Evolutionary conservation across 208 protist genomes (phyloP).

Genomic region (Leishmania braziliensis): DNA sequence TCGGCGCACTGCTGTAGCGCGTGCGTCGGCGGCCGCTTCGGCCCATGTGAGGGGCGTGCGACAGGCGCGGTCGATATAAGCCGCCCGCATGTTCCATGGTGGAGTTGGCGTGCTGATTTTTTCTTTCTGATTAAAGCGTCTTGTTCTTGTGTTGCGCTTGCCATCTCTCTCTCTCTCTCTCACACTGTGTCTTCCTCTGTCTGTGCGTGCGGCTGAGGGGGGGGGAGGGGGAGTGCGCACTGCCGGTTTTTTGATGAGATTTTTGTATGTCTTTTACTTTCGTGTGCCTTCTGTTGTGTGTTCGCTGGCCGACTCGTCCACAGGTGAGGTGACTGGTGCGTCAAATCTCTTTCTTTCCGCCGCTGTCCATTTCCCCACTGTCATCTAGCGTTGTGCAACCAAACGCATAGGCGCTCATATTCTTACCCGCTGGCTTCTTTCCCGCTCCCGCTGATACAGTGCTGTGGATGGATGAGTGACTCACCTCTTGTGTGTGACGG

Average conservation of each 20-base stretch:
- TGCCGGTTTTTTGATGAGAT: neutral
- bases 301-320: neutral
- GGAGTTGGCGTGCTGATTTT: neutral
- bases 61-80: neutral
- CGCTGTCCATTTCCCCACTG: too few relatives aligned
- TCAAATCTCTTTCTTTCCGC: too few relatives aligned
- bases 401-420: too few relatives aligned
- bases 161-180: neutral
- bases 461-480: too few relatives aligned
- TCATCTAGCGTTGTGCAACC: too few relatives aligned
- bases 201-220: neutral
- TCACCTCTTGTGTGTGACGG: too few relatives aligned
- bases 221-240: neutral
- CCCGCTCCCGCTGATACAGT: too few relatives aligned
- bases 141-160: neutral
- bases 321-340: too few relatives aligned
- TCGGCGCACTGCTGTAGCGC: neutral
- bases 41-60: neutral
- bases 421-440: too few relatives aligned
- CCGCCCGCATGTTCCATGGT: neutral
- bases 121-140: neutral
- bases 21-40: neutral
- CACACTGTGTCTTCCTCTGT: neutral
- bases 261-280: slow-evolving; percentile 15
- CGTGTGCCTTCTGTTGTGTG: neutral